phyloP scores from a whole-genome alignment of 2,329 filamentous ascomycete species.

The Aspergillus luchuensis region DNA sequence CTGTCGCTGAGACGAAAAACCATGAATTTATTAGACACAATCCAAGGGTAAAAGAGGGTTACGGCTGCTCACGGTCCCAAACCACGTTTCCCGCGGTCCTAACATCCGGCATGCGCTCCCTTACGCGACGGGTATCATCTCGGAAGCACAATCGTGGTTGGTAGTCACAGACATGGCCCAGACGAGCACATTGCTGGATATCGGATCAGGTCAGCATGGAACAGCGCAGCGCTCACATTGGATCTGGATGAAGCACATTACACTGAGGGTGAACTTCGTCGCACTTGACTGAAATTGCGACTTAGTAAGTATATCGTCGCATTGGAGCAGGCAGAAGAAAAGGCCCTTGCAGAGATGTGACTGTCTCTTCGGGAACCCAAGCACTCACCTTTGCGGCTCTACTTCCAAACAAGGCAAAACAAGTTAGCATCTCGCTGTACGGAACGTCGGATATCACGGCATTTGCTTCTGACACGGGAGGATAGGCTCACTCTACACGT shows the following conservation, averaged over 20 bases:
- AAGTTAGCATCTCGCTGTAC: conserved; percentile 14
- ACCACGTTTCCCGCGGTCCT: conserved; percentile 54
- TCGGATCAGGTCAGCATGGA: not conserved
- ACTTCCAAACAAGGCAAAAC: conserved; percentile 10
- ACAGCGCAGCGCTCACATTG: not conserved
- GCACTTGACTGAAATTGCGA: conserved; percentile 52
- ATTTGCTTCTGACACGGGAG: conserved; percentile 2
- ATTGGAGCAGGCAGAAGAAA: not conserved
- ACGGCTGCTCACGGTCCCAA: conserved; percentile 56
- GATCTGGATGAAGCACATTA: conserved; percentile 43
- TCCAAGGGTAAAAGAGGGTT: not conserved
- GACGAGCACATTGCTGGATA: conserved; percentile 54
- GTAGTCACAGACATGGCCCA: conserved; percentile 61
- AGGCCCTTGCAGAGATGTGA: not conserved
- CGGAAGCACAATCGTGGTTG: conserved; percentile 58
- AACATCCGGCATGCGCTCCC: conserved; percentile 56
- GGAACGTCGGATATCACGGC: not conserved
- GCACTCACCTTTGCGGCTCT: conserved; percentile 46
- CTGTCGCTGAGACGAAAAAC: not conserved
- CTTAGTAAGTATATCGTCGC: not conserved
- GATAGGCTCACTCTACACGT: conserved; percentile 45
- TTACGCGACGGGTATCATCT: conserved; percentile 55
- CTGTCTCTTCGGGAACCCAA: not conserved
- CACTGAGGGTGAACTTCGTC: conserved; percentile 58
- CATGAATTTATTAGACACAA: not conserved